Base-by-base conservation (phyloP, 805 yeast genomes). In the Zygosaccharomyces bailii region DNA sequence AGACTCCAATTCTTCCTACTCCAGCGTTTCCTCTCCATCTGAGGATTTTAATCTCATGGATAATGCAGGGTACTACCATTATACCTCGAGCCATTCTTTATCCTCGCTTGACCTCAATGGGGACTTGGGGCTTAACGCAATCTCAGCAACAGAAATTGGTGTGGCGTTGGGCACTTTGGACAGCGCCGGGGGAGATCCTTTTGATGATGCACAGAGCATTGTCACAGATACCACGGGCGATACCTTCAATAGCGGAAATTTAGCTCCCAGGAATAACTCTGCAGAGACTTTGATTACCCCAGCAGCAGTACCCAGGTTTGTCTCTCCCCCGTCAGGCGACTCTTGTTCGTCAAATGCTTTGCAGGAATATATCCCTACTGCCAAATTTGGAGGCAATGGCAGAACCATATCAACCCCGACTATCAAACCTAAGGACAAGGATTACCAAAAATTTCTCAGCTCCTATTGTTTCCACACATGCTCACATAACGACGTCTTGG, bases 391-490 rank as follows among this genome's bases (percentile, higher is more conserved):
- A 18, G 16, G 23, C 8, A 20, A 17, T 39, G 21, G 17, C 31
- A 25, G 18, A 14, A 9, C 31, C 17, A 30, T 24, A n/a, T 43
- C 34, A 16, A 13, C 18, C 24, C 33, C 40, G 11, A 30, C 18
- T 18, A 16, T n/a, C 18, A 43, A 24, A 40, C 14, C 44, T 21
- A 51, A 49, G 30, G 50, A 53, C 41, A 44, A 48, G 44, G 58
- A 58, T 44, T 59, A 60, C 42, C 56, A 60, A 34, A 52, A 57
- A 9, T 51, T 60, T 34, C 35, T 58, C 21, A 52, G 55, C 34
- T 54, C 63, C 4, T 59, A 57, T 37, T 58, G 65, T 43, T 60
- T 59, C 41, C 54, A 55, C 38, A 48, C 46, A 4, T 51, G 57
- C 2, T 36, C 56, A 13, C 33, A 37, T 10, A 24, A 37, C 11